Evolutionary conservation across 768 basidiomycete species (phyloP), one percentile per base, ranked within the genome.

Genomic region (Calocera viscosa): DNA sequence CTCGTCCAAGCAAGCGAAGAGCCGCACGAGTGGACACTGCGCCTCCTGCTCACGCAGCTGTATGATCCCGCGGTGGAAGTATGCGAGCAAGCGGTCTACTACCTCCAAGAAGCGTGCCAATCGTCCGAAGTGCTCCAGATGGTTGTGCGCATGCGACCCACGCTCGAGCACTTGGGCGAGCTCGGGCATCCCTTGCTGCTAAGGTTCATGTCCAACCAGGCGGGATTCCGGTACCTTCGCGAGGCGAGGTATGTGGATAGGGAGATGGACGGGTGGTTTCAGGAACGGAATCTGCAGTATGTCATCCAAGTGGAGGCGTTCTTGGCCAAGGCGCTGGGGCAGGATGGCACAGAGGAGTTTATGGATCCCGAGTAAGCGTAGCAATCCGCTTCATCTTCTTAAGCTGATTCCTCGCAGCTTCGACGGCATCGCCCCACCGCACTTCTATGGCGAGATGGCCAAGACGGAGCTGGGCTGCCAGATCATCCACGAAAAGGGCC

Each of bases 391-490:
- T 24, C 32, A 64, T 2, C 1, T 8, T 12, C 11, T 24, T 8
- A 72, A 88, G 87, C n/a, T 82, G 83, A 22, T 19, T 2, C 7
- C 11, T 5, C 16, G 30, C 30, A 60, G 53, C 53, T 91, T 90
- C 67, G 93, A 94, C 65, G 89, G 89, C 14, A 87, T 87, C 12
- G 90, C 93, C 14, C 96, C 95, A 1, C 86, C 90, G 1, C 94
- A 99, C 75, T 98, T 99, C 76, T 95, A 97, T 72, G 95, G 95
- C 24, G 95, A 97, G 76, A 90, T 98, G 83, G 88, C 94, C 53
- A 97, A 96, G 76, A 98, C 96, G 1, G 89, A 90, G 66, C 86
- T 94, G 63, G 96, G 96, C 0, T 95, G 94, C 75, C 89, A 90
- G 73, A 86, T 94, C 11, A 78, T 99, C 41, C 85, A 87, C 67